A percentile compares a stretch with the other conserved stretches of the same genome.
These are phyloP conservation scores for Pichia gijzeniarum DNA, from an alignment of 805 yeast genomes.

Conservation along the genomic window DNA sequence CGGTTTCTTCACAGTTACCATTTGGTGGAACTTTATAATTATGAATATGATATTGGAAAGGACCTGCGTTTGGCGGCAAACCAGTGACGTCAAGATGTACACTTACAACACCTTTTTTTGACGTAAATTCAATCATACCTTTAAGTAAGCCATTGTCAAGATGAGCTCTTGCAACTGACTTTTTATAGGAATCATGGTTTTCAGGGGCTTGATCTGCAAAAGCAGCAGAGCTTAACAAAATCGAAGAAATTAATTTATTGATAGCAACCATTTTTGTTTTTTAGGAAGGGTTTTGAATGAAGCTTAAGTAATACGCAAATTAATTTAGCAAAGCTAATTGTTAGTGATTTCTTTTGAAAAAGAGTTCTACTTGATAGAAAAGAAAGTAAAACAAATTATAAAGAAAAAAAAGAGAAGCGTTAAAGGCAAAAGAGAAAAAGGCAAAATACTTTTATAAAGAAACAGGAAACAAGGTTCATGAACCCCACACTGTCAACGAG, in stretches of 20 bases:
- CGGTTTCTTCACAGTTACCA: conserved; percentile 49
- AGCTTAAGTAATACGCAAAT: no score
- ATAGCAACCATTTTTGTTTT: conserved; percentile 18
- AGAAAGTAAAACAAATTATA: neutral
- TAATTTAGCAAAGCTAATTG: conserved; percentile 2
- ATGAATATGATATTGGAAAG: conserved; percentile 66
- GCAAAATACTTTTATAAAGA: neutral
- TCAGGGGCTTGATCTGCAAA: conserved; percentile 39
- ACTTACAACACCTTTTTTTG: conserved; percentile 50
- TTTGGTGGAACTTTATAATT: conserved; percentile 45
- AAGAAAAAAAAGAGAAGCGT: neutral
- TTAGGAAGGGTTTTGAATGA: neutral
- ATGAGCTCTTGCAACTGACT: conserved; percentile 51
- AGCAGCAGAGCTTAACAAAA: conserved; percentile 39
- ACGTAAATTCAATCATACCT: conserved; percentile 54
- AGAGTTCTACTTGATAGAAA: no score
- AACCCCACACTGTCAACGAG: no score
- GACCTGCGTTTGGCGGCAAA: conserved; percentile 59
- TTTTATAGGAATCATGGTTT: conserved; percentile 42
- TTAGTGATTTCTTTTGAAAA: no score
- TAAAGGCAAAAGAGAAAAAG: neutral
- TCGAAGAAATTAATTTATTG: neutral
- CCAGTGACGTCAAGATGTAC: conserved; percentile 69
- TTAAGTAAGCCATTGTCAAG: conserved; percentile 38
- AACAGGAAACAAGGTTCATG: no score